Evolutionary conservation across 805 yeast genomes (phyloP), one percentile per base, ranked within the genome.

Genomic region (Sugiyamaella qingdaonensis): DNA sequence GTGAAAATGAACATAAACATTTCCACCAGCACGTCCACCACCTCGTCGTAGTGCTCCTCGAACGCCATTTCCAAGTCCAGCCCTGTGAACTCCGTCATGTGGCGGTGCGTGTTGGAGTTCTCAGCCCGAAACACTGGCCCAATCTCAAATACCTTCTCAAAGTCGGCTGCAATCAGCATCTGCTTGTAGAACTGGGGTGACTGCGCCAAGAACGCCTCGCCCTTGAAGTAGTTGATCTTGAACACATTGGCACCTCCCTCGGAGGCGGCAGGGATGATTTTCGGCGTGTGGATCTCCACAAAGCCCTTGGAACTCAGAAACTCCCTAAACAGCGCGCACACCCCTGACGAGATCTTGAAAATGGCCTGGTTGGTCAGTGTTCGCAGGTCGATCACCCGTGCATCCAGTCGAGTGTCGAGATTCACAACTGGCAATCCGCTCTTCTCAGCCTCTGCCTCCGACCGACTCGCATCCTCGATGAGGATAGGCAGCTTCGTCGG

Each of bases 81-180:
- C 54, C 99, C 99, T 57, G 86, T 87, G 71, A 94, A 94, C 74
- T 94, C 99, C 53, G 99, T 94, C 96, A 94, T 85, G 74, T 94
- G 99, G 76, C 99, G 91, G 73, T 94, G 98, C 18, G 99, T 92
- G 78, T 94, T 91, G 57, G 98, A 92, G 79, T 94, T 92, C 73
- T 94, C 99, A 54, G 99, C 99, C 75, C 99, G 84, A 81, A 94
- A 94, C 43, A 94, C 98, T 35, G 99, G 98, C 1, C 94, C 98
- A 66, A 94, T 80, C 76, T 94, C 99, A 69, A 82, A 94, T 47
- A 94, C 99, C 65, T 82, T 83, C 77, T 94, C 99, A 65, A 92
- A 94, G 76, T 94, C 99, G 55, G 96, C 95, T 46, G 97, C 96
- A 73, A 94, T 94, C 71, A 92, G 82, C 79, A 92, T 96, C 77